These are phyloP conservation scores for Penicillium concentricum DNA, from an alignment of 2,329 filamentous ascomycete genomes.

Conservation along the genomic window DNA sequence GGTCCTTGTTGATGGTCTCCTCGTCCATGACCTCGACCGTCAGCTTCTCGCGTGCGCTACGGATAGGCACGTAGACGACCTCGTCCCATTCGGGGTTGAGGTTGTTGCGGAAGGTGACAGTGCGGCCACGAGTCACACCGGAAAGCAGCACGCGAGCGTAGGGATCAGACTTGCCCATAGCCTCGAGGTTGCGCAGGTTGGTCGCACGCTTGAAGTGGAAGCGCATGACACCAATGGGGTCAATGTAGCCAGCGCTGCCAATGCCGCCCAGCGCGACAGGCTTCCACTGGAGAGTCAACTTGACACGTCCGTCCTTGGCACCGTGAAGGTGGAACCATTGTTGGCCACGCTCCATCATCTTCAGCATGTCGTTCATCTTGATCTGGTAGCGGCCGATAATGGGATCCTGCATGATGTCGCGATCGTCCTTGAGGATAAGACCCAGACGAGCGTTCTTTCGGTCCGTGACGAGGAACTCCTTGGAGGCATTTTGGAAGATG, in stretches of 20 bases:
- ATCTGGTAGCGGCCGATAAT: constrained; percentile 91
- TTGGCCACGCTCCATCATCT: constrained; percentile 85
- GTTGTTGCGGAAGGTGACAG: constrained; percentile 94
- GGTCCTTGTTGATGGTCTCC: constrained; percentile 87
- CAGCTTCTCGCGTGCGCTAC: constrained; percentile 78
- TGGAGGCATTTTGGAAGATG: constrained; percentile 88
- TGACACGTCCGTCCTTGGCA: constrained; percentile 77
- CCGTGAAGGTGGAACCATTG: constrained; percentile 93
- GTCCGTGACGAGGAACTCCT: constrained; percentile 94
- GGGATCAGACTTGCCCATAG: constrained; percentile 93
- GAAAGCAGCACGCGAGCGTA: constrained; percentile 87
- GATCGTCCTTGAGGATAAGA: constrained; percentile 91
- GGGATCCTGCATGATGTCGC: constrained; percentile 78
- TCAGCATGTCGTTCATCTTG: constrained; percentile 89
- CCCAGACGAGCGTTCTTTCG: constrained; percentile 87
- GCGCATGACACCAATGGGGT: constrained; percentile 91
- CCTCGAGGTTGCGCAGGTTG: constrained; percentile 87
- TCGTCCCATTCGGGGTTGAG: constrained; percentile 96
- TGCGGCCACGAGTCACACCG: constrained; percentile 84
- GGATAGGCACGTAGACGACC: constrained; percentile 88
- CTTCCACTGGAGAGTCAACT: constrained; percentile 93
- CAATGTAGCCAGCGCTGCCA: constrained; percentile 81
- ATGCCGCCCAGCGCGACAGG: constrained; percentile 83
- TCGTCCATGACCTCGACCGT: constrained; percentile 95
- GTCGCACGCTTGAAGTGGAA: constrained; percentile 83